phyloP scores from a whole-genome alignment of 306 rosid species.

The Begonia loranthoides region DNA sequence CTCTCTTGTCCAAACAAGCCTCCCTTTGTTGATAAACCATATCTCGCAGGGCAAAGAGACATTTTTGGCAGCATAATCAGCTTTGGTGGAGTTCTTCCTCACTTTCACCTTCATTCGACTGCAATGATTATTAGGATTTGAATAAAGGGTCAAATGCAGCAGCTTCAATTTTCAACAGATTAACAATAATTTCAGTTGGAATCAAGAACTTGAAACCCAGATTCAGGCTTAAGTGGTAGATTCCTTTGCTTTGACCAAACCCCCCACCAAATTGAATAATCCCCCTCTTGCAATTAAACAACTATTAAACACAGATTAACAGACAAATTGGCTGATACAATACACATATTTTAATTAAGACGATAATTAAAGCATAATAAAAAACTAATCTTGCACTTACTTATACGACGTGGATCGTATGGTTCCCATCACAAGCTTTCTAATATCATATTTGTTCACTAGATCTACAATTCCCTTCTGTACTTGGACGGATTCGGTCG shows the following conservation, averaged over 20 bases:
- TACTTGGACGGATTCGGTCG: conserved; percentile 47
- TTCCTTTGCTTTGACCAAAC: not conserved
- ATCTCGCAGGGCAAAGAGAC: conserved; percentile 67
- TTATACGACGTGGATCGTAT: conserved; percentile 39
- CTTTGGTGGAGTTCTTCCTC: conserved; percentile 62
- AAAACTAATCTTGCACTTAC: conserved; percentile 31
- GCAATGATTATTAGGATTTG: conserved; percentile 15
- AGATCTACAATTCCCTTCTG: conserved; percentile 67
- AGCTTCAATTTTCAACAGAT: not conserved
- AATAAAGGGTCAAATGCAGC: not conserved
- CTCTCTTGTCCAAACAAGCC: conserved; percentile 67
- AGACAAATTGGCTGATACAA: too few relatives aligned
- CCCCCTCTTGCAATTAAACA: not conserved
- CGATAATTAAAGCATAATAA: too few relatives aligned
- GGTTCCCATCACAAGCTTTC: conserved; percentile 77
- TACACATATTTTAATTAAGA: too few relatives aligned
- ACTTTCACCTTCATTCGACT: conserved; percentile 69
- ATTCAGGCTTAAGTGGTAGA: not conserved
- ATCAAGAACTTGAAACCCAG: conserved; percentile 1
- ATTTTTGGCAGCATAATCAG: conserved; percentile 55
- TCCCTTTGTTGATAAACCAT: conserved; percentile 74
- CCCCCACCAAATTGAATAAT: not conserved
- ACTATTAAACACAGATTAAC: not conserved
- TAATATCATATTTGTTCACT: conserved; percentile 35
- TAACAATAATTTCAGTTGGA: conserved; percentile 2